These are phyloP conservation scores for Hanseniaspora lachancei DNA, from an alignment of 805 yeast species.

Conservation along the genomic window DNA sequence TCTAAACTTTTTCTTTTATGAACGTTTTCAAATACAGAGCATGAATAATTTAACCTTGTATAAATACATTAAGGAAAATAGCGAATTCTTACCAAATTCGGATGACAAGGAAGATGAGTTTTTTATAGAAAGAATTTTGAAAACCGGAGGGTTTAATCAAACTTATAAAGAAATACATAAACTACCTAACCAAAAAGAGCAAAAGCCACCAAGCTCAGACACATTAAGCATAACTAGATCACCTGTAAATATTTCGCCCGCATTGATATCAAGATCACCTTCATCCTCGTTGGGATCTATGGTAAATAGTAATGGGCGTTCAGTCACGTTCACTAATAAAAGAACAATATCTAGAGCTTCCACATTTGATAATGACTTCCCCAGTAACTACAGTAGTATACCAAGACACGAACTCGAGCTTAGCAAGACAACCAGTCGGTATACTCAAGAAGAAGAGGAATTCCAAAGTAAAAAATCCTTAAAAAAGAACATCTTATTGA, in stretches of 20 bases:
- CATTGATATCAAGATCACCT: neutral
- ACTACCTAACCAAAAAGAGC: neutral
- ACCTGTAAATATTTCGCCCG: neutral
- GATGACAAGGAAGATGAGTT: neutral
- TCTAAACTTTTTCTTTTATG: conserved; percentile 8
- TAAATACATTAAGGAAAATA: neutral
- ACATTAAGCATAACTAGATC: neutral
- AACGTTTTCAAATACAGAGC: neutral
- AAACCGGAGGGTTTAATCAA: conserved; percentile 7
- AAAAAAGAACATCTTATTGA: neutral
- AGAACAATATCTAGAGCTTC: neutral
- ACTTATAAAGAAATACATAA: conserved; percentile 7
- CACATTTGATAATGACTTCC: neutral
- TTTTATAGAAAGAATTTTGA: neutral
- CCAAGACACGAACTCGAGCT: neutral
- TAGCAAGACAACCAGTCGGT: neutral
- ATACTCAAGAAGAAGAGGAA: neutral
- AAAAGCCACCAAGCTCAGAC: neutral
- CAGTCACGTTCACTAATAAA: neutral
- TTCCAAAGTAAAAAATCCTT: neutral
- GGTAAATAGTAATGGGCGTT: neutral
- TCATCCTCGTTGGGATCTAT: neutral
- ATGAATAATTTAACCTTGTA: neutral
- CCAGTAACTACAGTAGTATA: neutral
- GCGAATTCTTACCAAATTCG: neutral